Evolutionary conservation across 2,329 filamentous ascomycete species (phyloP), one percentile per base, ranked within the genome.

Genomic region (Ophiostoma sp.): DNA sequence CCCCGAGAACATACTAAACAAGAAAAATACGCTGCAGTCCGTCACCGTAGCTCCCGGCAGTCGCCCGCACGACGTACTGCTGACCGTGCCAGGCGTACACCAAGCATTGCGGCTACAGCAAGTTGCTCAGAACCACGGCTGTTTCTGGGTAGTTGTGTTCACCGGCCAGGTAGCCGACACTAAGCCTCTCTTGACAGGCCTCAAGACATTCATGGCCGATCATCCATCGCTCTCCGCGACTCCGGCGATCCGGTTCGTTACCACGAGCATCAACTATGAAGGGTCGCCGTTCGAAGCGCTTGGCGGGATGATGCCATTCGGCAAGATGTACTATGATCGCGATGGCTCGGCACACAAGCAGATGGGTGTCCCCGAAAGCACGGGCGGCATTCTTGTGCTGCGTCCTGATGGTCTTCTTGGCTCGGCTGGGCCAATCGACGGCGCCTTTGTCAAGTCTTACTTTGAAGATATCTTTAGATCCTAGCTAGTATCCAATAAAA

Each of bases 301-400:
- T 20, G 33, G 35, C 73, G 65, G 68, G 17, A 13, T 86, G 23
- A 78, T 81, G 67, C 79, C 81, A 1, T 83, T 84, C 69, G 80
- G 81, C 0, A 85, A 83, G 79, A 83, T 83, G 0, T 80, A 87
- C 67, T 89, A 87, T 73, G 79, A 87, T 11, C 82, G 68, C 0
- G 69, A 67, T 7, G 69, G 67, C 11, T n/a, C 60, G 3, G 75
- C 75, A 2, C 75, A 78, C 71, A 66, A 71, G 23, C 71, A 73
- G 68, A 74, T 76, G 68, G 77, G 77, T 36, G 71, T 78, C 20
- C 67, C 75, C 35, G 20, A 65, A 11, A 66, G 69, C 6, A 73
- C 62, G 4, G 77, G 77, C 1, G 75, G 70, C 7, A 52, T 75
- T 4, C 68, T 77, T 1, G 69, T 77, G 1, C 23, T 78, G 48